Evolutionary conservation across 306 rosid species (phyloP), one percentile per base, ranked within the genome.

Genomic region (Cicer arietinum): DNA sequence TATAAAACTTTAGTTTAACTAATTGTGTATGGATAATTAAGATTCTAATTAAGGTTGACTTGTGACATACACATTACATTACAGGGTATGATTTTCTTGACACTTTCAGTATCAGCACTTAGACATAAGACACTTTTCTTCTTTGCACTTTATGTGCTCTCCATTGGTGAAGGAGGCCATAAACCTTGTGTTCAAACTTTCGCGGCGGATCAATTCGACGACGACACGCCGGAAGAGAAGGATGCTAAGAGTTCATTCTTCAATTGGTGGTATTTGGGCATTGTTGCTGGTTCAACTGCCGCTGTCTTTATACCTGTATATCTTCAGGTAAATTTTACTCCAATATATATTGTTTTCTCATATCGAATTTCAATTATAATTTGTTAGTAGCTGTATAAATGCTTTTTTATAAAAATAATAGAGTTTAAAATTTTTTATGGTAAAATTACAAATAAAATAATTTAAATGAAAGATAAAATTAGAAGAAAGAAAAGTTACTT

Each of bases 121-220:
- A 64, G 72, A 7, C 77, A 84, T 9, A 79, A 76, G 10, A 16
- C 56, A 1, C 65, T 83, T 7, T 88, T 85, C 20, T 88, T 86
- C n/a, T 1, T 78, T 18, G 88, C 86, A 0, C 90, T 92, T 47
- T 87, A 92, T 73, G 77, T 84, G 52, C 25, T 90, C 0, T 81
- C 97, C 6, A 47, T 92, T 2, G 97, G 96, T 1, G 88, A 87
- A 68, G 97, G 96, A 0, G 97, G 97, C 0, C 96, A 90, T 67
- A 86, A 75, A 73, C 97, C 97, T 0, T 90, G 96, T 10, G 96
- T 86, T 2, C 96, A 90, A 44, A 92, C 97, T 6, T 92, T 92
- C 22, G 97, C 97, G 6, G 97, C 97, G 45, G 96, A 90, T 68
- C 96, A 92, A 7, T 92, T 90, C n/a, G 84, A 86, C 16, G 96